These are phyloP conservation scores for Cardamine chenopodiifolia DNA, from an alignment of 345 rosid species.

Conservation along the genomic window DNA sequence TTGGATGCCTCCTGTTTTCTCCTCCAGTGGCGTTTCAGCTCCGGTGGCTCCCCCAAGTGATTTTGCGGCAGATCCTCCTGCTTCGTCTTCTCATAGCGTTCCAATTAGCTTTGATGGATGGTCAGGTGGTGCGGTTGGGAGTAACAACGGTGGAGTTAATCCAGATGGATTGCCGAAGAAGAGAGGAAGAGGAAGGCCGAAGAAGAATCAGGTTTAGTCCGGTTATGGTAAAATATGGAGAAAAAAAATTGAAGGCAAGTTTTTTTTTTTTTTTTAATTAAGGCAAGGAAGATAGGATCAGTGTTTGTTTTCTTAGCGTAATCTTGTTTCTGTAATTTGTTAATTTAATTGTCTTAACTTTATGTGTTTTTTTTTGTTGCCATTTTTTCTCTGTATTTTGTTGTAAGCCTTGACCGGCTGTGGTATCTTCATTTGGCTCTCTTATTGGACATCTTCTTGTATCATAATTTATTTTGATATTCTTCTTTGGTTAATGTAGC, in stretches of 20 bases:
- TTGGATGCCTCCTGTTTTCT: constrained; percentile 59
- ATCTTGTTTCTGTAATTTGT: background rate
- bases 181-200: constrained; percentile 76
- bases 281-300: constrained; percentile 22
- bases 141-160: background rate
- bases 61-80: too few species aligned
- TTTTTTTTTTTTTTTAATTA: background rate
- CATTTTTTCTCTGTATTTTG: constrained; percentile 13
- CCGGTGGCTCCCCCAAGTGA: background rate
- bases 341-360: constrained; percentile 1
- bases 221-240: constrained; percentile 12
- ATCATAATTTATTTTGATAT: constrained; percentile 12
- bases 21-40: constrained; percentile 19
- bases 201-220: constrained; percentile 49
- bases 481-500: background rate
- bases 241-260: background rate
- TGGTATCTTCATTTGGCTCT: background rate
- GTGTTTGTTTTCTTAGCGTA: constrained; percentile 22
- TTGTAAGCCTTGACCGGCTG: background rate
- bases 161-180: constrained; percentile 34
- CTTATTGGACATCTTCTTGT: constrained; percentile 7
- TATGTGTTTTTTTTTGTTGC: background rate
- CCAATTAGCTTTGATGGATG: constrained; percentile 36
- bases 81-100: constrained; percentile 5
- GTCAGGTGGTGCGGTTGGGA: constrained; percentile 10